Conservation (phyloP, 352 stramenopile genomes). For the Globisporangium apiculatum region DNA sequence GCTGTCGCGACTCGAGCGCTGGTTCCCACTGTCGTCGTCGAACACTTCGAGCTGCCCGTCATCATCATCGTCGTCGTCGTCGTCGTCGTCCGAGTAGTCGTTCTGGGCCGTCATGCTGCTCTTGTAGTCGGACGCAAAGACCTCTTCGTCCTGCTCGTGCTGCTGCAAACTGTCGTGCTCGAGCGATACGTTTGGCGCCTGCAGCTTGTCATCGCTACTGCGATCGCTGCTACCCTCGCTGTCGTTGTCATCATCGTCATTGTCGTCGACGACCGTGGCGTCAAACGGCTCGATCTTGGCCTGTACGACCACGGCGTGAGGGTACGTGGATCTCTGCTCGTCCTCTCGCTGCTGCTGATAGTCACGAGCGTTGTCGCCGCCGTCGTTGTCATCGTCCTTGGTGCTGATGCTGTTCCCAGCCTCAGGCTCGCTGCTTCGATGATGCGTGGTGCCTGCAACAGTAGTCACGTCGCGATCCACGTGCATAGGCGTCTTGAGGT, state of each 20-base stretch:
- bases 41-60: conserved; percentile 44
- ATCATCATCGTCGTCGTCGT: conserved; percentile 20
- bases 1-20: conserved; percentile 6
- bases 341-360: background rate
- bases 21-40: conserved; percentile 12
- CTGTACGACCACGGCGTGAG: background rate
- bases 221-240: background rate
- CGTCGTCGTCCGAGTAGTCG: conserved; percentile 5
- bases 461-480: background rate
- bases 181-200: background rate
- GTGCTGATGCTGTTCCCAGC: background rate
- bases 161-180: conserved; percentile 10
- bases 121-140: conserved; percentile 19
- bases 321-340: background rate
- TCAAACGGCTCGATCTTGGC: conserved; percentile 14
- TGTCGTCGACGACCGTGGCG: conserved; percentile 14
- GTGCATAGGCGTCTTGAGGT: conserved; percentile 13
- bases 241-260: conserved; percentile 9
- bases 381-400: background rate
- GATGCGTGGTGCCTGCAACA: background rate
- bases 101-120: background rate
- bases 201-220: background rate
- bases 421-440: conserved; percentile 13
- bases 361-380: background rate
- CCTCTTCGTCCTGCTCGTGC: conserved; percentile 11